phyloP scores from a whole-genome alignment of 345 rosid species.

The Lepidium sativum region DNA sequence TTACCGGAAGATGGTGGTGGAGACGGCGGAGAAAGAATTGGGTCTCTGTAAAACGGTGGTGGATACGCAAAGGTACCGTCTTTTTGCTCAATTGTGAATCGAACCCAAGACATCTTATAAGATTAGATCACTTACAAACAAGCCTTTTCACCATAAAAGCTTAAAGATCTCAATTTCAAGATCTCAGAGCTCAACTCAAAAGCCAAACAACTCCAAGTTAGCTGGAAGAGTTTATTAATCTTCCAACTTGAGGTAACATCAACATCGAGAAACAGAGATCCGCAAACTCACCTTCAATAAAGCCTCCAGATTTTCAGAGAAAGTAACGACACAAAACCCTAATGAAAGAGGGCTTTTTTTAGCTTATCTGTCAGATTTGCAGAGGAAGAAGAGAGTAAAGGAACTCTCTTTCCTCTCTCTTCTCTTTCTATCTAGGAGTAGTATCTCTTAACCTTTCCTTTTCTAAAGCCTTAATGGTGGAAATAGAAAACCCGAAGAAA shows the following conservation, averaged over 20 bases:
- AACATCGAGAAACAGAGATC: slow-evolving; percentile 24
- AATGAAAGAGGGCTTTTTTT: neutral
- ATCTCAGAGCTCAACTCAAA: neutral
- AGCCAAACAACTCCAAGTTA: slow-evolving; percentile 4
- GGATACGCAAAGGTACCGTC: slow-evolving; percentile 47
- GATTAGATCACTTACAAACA: neutral
- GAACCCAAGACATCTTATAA: slow-evolving; percentile 47
- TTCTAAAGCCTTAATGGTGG: slow-evolving; percentile 20
- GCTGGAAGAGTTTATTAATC: slow-evolving; percentile 5
- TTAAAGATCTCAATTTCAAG: slow-evolving; percentile 12
- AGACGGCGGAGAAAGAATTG: slow-evolving; percentile 32
- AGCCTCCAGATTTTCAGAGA: neutral
- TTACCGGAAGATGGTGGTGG: slow-evolving; percentile 41
- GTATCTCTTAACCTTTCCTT: neutral
- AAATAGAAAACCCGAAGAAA: slow-evolving; percentile 15
- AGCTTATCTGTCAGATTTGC: slow-evolving; percentile 6
- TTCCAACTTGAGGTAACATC: neutral
- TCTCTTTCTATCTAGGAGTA: neutral
- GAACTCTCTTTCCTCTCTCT: neutral
- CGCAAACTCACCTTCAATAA: slow-evolving; percentile 21
- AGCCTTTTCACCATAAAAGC: neutral
- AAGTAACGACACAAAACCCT: slow-evolving; percentile 9
- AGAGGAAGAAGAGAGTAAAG: slow-evolving; percentile 28
- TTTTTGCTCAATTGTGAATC: slow-evolving; percentile 40
- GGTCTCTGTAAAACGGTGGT: slow-evolving; percentile 43